These are phyloP conservation scores for Pisolithus thermaeus DNA, from an alignment of 1,284 basidiomycete species.

Conservation along the genomic window DNA sequence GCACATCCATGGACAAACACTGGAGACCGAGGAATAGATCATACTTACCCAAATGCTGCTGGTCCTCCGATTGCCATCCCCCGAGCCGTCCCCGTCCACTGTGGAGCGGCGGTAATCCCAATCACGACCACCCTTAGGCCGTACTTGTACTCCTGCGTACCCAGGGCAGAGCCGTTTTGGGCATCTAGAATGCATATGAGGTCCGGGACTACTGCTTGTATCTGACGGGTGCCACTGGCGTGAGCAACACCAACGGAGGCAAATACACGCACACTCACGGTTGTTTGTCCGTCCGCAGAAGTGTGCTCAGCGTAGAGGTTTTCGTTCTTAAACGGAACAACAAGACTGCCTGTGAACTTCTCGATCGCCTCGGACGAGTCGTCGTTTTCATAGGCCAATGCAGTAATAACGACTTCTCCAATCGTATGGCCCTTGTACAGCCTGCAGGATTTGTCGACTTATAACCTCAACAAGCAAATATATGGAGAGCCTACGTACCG, in stretches of 20 bases:
- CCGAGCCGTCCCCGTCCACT: slow-evolving; percentile 47
- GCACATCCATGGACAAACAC: slow-evolving; percentile 5
- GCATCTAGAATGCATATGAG: slow-evolving; percentile 56
- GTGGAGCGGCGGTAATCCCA: slow-evolving; percentile 50
- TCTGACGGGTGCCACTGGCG: slow-evolving; percentile 9
- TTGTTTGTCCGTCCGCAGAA: slow-evolving; percentile 23
- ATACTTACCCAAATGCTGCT: slow-evolving; percentile 27
- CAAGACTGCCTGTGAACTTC: slow-evolving; percentile 24
- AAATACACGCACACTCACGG: slow-evolving; percentile 8
- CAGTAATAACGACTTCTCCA: slow-evolving; percentile 43
- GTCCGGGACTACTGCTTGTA: slow-evolving; percentile 48
- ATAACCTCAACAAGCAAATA: background rate
- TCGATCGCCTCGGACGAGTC: slow-evolving; percentile 6
- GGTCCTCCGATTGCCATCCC: slow-evolving; percentile 52
- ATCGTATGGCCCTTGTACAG: slow-evolving; percentile 42
- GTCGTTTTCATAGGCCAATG: slow-evolving; percentile 23
- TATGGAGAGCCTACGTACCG: slow-evolving; percentile 20
- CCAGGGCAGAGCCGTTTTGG: slow-evolving; percentile 48
- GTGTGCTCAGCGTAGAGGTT: slow-evolving; percentile 43
- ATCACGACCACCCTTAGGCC: slow-evolving; percentile 53
- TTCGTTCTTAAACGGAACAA: slow-evolving; percentile 60
- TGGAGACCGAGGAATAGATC: background rate
- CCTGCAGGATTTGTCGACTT: slow-evolving; percentile 7
- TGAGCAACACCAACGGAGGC: background rate
- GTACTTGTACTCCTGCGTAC: slow-evolving; percentile 44